A percentile compares a stretch with the other conserved stretches of the same genome.
phyloP scores from a whole-genome alignment of 2,329 filamentous ascomycete species.

The Aspergillus costaricaensis region DNA sequence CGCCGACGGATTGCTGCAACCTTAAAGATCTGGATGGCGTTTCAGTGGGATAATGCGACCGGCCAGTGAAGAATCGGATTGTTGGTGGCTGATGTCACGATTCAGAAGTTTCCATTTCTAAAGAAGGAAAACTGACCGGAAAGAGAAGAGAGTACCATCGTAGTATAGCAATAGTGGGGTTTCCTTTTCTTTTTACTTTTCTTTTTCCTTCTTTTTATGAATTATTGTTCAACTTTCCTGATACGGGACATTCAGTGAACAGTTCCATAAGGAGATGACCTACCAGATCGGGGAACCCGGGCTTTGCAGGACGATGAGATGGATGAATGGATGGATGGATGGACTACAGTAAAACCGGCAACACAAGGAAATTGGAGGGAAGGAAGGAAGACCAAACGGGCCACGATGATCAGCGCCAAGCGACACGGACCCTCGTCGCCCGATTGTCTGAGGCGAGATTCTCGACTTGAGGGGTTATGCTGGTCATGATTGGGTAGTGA shows the following conservation, averaged over 20 bases:
- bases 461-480: not conserved
- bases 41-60: not conserved
- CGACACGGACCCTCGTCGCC: constrained; percentile 6
- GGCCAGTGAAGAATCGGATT: constrained; percentile 3
- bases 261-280: not conserved
- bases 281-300: not conserved
- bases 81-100: not conserved
- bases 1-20: not conserved
- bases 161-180: too few relatives aligned
- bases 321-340: too few relatives aligned
- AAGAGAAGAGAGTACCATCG: too few relatives aligned
- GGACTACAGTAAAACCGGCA: too few relatives aligned
- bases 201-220: not conserved
- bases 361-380: too few relatives aligned
- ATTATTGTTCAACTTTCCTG: not conserved
- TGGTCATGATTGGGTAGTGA: not conserved
- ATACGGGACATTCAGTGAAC: not conserved
- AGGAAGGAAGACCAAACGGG: too few relatives aligned
- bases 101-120: not conserved
- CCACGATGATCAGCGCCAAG: constrained; percentile 1
- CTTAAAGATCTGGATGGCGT: not conserved
- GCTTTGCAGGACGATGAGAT: too few relatives aligned
- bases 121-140: too few relatives aligned
- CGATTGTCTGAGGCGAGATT: not conserved
- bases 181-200: too few relatives aligned